A percentile compares a stretch with the other conserved stretches of the same genome.
These are phyloP conservation scores for Ochetophila trinervis DNA, from an alignment of 306 rosid species.

Conservation along the genomic window DNA sequence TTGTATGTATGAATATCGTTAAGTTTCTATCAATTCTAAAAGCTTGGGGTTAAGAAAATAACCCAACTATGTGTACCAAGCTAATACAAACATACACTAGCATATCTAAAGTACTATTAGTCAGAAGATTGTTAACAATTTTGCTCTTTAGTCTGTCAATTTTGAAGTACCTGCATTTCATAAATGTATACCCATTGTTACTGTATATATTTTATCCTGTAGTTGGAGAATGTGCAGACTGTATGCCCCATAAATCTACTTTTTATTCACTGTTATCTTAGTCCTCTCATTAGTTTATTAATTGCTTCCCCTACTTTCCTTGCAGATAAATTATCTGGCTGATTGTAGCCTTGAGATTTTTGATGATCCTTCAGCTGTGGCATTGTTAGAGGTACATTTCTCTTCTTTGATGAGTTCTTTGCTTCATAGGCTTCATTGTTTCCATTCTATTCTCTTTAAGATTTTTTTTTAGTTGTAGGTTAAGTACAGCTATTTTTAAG, in stretches of 20 bases:
- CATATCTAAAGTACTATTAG: neutral
- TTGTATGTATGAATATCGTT: too few species aligned
- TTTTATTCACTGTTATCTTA: neutral
- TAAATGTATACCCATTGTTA: neutral
- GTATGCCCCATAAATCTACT: constrained; percentile 9
- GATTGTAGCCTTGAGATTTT: constrained; percentile 93
- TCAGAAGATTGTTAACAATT: neutral
- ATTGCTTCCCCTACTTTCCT: constrained; percentile 11
- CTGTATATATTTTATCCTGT: constrained; percentile 1
- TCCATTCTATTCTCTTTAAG: neutral
- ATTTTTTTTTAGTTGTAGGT: neutral
- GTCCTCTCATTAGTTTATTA: constrained; percentile 1
- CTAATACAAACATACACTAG: too few species aligned
- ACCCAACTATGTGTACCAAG: too few species aligned
- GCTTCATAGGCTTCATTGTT: neutral
- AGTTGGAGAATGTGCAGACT: constrained; percentile 19
- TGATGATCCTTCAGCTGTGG: constrained; percentile 79
- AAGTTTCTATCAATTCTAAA: too few species aligned
- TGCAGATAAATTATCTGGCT: constrained; percentile 75
- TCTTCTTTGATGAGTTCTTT: constrained; percentile 26
- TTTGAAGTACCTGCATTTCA: too few species aligned
- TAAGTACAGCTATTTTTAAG: neutral
- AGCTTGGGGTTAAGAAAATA: too few species aligned
- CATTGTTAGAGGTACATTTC: constrained; percentile 61
- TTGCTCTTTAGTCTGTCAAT: neutral